Evolutionary conservation across 805 yeast genomes (phyloP), one percentile per base, ranked within the genome.

Genomic region (Sugiyamaella chiloensis): DNA sequence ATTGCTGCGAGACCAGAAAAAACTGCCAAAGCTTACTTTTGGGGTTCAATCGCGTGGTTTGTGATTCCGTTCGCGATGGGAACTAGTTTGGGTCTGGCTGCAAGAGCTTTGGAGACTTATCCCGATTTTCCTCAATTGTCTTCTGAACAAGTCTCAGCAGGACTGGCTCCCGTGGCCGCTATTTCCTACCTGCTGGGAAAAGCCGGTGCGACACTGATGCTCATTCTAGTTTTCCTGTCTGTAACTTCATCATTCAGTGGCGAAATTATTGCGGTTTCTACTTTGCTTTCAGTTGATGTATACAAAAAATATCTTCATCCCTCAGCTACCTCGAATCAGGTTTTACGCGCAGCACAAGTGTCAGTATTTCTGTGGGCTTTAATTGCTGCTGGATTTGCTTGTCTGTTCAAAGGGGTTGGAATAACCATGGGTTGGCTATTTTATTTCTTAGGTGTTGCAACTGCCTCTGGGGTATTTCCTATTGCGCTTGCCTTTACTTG

Each of bases 41-140:
- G 86, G 48, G 96, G 96, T 50, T 96, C 96, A 23, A 64, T 89
- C 39, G 85, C 91, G 0, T 89, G 96, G 96, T 84, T 87, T 62
- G 90, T 95, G 6, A 82, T 89, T 55, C 96, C 96, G 40, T 83
- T 83, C 72, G 75, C 86, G 48, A 75, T 81, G 42, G 85, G 95
- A 12, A 82, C 91, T 2, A 84, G 95, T 5, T 75, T 87, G 85
- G 96, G 96, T 9, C 69, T 88, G n/a, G 87, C 90, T 16, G 87
- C 87, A 45, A 67, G 85, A 48, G 83, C 87, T 46, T 71, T 87
- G 44, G 91, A 87, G 67, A 65, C 70, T 42, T 73, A 79, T 24
- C 83, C 87, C 23, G 60, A 73, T 2, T 87, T 89, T 80, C 95
- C 95, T 55, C 82, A 8, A 8, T 8, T 26, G 11, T 8, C 29